A percentile compares a stretch with the other conserved stretches of the same genome.
phyloP scores from a whole-genome alignment of 306 rosid genomes.

The Vigna reflexopilosa region DNA sequence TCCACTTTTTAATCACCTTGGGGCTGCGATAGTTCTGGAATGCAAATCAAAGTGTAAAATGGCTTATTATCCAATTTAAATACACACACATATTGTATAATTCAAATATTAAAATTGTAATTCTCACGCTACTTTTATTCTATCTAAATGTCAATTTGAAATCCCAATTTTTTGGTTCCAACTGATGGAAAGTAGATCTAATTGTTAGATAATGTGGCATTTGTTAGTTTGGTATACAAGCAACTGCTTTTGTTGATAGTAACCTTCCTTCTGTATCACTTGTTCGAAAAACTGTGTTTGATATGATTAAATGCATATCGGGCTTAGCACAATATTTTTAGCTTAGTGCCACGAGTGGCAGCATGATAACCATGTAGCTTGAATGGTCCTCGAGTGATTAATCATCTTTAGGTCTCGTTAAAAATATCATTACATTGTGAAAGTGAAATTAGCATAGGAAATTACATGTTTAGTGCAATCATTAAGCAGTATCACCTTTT shows the following conservation, averaged over 20 bases:
- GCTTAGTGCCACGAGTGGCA: background rate
- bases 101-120: background rate
- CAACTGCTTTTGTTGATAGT: too few relatives aligned
- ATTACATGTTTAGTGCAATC: background rate
- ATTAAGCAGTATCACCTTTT: constrained; percentile 6
- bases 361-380: background rate
- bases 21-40: too few relatives aligned
- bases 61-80: background rate
- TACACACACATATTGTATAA: background rate
- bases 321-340: background rate
- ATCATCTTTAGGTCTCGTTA: background rate
- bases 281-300: background rate
- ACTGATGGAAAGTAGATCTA: too few relatives aligned
- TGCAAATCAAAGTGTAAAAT: too few relatives aligned
- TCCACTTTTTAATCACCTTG: too few relatives aligned
- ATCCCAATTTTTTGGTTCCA: too few relatives aligned
- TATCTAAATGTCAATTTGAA: too few relatives aligned
- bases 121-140: too few relatives aligned
- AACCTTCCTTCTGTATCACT: background rate
- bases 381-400: background rate
- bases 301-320: background rate
- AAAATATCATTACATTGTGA: background rate
- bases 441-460: constrained; percentile 7
- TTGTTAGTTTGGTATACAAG: too few relatives aligned
- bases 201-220: too few relatives aligned